Percentiles rank a stretch among this genome's conserved stretches.
Evolutionary conservation across 345 rosid genomes (phyloP).

Genomic region (Pistacia integerrima): DNA sequence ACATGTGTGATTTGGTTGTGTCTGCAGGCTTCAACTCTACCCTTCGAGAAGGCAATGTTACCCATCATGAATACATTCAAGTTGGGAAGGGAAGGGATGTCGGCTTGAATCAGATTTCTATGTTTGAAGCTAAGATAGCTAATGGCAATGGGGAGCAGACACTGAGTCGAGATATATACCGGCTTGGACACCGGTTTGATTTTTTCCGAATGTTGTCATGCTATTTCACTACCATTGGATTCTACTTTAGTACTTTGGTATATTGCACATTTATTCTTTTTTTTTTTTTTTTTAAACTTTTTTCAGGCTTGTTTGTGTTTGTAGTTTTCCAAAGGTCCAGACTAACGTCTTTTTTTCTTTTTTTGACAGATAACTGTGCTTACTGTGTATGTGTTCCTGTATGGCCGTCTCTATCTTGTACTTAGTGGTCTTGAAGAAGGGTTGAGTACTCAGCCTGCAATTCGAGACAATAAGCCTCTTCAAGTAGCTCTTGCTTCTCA

Average conservation of each 20-base stretch:
- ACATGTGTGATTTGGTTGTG: conserved; percentile 19
- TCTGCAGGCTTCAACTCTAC: conserved; percentile 92
- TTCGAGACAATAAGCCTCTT: conserved; percentile 91
- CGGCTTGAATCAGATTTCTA: conserved; percentile 99
- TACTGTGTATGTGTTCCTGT: conserved; percentile 93
- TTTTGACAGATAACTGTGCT: conserved; percentile 87
- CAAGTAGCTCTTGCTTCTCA: conserved; percentile 99
- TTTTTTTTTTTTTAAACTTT: conserved; percentile 3
- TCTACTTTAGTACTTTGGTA: conserved; percentile 98
- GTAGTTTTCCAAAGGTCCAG: neutral
- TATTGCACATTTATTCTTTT: neutral
- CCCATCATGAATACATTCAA: conserved; percentile 99
- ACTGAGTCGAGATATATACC: conserved; percentile 88
- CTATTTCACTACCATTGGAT: conserved; percentile 97
- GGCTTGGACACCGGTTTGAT: conserved; percentile 99
- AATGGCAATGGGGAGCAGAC: conserved; percentile 99
- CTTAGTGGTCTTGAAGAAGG: conserved; percentile 94
- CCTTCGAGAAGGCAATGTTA: conserved; percentile 99
- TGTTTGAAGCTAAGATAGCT: conserved; percentile 99
- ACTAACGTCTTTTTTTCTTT: conserved; percentile 27
- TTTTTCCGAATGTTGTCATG: conserved; percentile 97
- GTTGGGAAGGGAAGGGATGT: conserved; percentile 99
- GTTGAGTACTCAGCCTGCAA: conserved; percentile 63
- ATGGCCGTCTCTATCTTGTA: conserved; percentile 98
- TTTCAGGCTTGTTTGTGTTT: conserved; percentile 10